Base-by-base conservation (phyloP, 768 basidiomycete species). In the Flagelloscypha sp. region DNA sequence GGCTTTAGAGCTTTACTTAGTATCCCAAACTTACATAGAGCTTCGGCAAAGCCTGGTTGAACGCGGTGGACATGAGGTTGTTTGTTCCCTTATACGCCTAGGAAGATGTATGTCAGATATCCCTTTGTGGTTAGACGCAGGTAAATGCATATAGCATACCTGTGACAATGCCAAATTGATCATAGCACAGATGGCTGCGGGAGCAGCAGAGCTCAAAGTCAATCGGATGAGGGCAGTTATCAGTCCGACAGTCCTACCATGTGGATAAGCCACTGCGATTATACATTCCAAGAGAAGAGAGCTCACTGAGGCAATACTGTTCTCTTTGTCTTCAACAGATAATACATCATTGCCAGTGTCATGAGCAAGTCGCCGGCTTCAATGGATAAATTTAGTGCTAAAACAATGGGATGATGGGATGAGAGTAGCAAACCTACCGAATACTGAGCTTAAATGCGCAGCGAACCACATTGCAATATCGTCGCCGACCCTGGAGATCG, bases 161-260 rank as follows among this genome's bases (percentile, higher is more conserved):
- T 59, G 57, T 7, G 59, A 57, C 29, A 59, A 56, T 11, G 58
- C 49, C 16, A 61, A 45, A 35, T 59, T 59, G 31, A 61, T 51
- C 50, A 57, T 49, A 19, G 59, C 55, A 40, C 37, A 61, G 21
- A 61, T 10, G 11, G 56, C 48, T 24, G 59, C 57, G 9, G 59
- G 58, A 16, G 55, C 51, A 3, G 55, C 49, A 6, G 55, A 54
- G 31, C 53, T 48, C 28, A 58, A 58, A 1, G 57, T 58, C 11
- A 61, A 47, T 7, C 52, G 50, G 6, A 58, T 41, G 13, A 61
- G 49, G 3, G 56, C 41, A 13, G 30, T 48, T 37, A 61, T 49
- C 19, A 56, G 33, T 16, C 55, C 51, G 10, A 51, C 45, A 5
- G 56, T 55, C 31, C 54, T n/a, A n/a, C n/a, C n/a, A n/a, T 52